phyloP scores from a whole-genome alignment of 2,329 filamentous ascomycete species.

The Phaeosphaeria sp. region DNA sequence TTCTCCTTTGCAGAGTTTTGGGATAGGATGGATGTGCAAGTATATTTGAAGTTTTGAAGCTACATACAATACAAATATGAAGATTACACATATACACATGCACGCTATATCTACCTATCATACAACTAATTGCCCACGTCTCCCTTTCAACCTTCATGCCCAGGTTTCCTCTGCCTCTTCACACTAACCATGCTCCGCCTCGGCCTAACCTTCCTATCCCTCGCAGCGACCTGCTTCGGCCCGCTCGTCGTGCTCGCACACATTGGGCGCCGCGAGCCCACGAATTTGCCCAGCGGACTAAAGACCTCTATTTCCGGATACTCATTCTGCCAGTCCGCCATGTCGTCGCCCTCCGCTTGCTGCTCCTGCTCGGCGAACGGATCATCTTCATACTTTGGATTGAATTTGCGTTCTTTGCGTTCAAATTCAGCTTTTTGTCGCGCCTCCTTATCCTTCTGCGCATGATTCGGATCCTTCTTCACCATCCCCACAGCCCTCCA shows the following conservation, averaged over 20 bases:
- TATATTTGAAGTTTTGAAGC: not conserved
- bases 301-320: conserved; percentile 85
- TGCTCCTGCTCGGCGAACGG: conserved; percentile 16
- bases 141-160: not conserved
- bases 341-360: conserved; percentile 32
- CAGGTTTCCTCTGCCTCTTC: conserved; percentile 40
- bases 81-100: not conserved
- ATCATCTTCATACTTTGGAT: not conserved
- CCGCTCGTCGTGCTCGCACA: conserved; percentile 70
- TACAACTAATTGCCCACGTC: not conserved
- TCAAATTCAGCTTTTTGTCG: conserved; percentile 10
- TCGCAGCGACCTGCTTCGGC: conserved; percentile 60
- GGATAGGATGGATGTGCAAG: not conserved
- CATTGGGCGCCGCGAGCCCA: conserved; percentile 72
- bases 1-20: too few species aligned
- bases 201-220: conserved; percentile 64
- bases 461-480: conserved; percentile 51
- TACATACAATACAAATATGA: not conserved
- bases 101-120: not conserved
- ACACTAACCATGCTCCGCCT: conserved; percentile 71
- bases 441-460: conserved; percentile 9
- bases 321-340: conserved; percentile 23
- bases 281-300: conserved; percentile 81
- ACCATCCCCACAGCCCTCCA: conserved; percentile 54
- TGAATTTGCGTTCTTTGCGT: conserved; percentile 25